Evolutionary conservation across 208 protist species (phyloP).

Genomic region (Crithidia brevicula): DNA sequence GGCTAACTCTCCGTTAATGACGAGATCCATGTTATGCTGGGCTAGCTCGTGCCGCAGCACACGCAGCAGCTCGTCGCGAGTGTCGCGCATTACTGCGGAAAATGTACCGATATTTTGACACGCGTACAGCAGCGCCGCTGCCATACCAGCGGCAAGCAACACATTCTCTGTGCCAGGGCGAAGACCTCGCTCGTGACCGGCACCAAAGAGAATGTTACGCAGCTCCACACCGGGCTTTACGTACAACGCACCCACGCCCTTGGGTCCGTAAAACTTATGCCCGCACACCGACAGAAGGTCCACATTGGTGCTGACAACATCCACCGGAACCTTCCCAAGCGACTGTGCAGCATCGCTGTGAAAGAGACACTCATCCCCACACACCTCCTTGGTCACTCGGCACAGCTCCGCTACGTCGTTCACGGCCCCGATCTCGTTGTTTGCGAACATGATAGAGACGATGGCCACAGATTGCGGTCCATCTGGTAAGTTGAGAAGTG

Average conservation of each 20-base stretch:
- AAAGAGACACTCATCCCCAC: conserved; percentile 69
- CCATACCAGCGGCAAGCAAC: conserved; percentile 74
- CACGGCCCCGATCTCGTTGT: conserved; percentile 95
- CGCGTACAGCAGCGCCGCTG: conserved; percentile 65
- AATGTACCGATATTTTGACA: conserved; percentile 41
- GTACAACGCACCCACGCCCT: conserved; percentile 87
- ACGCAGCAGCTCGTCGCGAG: conserved; percentile 63
- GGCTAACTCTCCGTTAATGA: conserved; percentile 67
- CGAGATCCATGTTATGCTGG: conserved; percentile 61
- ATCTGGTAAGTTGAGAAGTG: conserved; percentile 35
- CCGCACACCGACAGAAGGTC: conserved; percentile 97
- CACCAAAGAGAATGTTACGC: conserved; percentile 76
- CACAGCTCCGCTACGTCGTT: conserved; percentile 91
- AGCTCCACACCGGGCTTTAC: conserved; percentile 60
- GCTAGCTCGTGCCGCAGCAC: conserved; percentile 61
- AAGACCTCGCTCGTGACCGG: conserved; percentile 79
- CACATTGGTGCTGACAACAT: conserved; percentile 92
- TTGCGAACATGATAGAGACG: conserved; percentile 96
- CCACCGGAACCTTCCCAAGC: conserved; percentile 97
- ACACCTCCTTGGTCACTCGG: conserved; percentile 61
- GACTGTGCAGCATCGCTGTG: conserved; percentile 97
- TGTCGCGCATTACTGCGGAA: conserved; percentile 50
- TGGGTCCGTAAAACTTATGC: conserved; percentile 99
- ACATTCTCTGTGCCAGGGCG: conserved; percentile 91
- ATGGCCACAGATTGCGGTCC: conserved; percentile 65